Conservation (phyloP, 2,329 filamentous ascomycete species). For the Coniochaeta hoffmannii region DNA sequence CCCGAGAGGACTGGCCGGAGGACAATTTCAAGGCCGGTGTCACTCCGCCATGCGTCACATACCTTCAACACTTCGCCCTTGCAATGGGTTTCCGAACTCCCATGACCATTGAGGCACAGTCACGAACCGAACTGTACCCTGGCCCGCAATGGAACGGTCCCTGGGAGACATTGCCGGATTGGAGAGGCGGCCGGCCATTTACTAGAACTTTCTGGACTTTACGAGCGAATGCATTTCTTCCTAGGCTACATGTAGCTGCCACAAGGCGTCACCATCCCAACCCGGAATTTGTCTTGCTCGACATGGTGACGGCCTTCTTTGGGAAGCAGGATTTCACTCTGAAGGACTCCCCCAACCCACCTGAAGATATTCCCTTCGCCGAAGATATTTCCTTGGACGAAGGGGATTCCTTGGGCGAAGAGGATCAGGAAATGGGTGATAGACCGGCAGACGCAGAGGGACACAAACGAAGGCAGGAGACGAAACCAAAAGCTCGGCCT, state of each 20-base stretch:
- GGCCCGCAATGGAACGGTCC: conserved; percentile 1
- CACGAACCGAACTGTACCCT: not conserved
- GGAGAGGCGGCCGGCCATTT: conserved; percentile 9
- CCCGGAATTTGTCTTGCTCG: conserved; percentile 8
- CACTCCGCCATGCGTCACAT: conserved; percentile 5
- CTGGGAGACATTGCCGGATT: conserved; percentile 7
- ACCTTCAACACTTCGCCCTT: conserved; percentile 5
- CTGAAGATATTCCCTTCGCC: too few relatives aligned
- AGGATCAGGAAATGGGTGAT: too few relatives aligned
- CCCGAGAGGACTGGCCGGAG: conserved; percentile 6
- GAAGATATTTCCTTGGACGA: too few relatives aligned
- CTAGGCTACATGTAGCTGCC: conserved; percentile 4
- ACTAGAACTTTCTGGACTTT: conserved; percentile 8
- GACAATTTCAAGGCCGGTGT: conserved; percentile 7
- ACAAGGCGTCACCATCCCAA: conserved; percentile 5
- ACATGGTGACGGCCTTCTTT: conserved; percentile 8
- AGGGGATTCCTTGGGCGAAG: too few relatives aligned
- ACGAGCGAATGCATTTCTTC: conserved; percentile 5
- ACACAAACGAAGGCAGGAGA: too few relatives aligned
- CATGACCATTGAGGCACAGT: conserved; percentile 3
- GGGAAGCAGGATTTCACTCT: too few relatives aligned
- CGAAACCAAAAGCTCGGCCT: too few relatives aligned
- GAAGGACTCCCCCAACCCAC: too few relatives aligned
- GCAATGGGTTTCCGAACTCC: conserved; percentile 6
- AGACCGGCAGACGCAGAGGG: too few relatives aligned